Evolutionary conservation across 2,329 filamentous ascomycete genomes (phyloP).

Genomic region (Fusarium devonianum): DNA sequence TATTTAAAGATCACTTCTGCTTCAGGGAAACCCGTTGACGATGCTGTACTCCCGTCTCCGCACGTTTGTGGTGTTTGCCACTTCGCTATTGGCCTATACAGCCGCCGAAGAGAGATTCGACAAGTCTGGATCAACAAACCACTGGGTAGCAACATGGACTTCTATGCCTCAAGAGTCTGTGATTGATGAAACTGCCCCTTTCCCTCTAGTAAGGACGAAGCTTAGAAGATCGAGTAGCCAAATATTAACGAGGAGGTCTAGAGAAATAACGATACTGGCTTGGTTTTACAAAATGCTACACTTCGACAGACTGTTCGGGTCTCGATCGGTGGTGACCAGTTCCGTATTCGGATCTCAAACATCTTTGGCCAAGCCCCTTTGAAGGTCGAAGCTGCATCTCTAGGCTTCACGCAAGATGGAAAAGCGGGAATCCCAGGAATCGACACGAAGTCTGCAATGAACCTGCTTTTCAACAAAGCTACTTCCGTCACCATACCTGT

Average conservation of each 20-base stretch:
- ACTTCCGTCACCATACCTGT: conserved; percentile 7
- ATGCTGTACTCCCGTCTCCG: too few relatives aligned
- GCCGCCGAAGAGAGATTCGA: too few relatives aligned
- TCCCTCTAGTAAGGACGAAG: conserved; percentile 28
- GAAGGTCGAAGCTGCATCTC: conserved; percentile 16
- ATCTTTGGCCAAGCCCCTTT: conserved; percentile 21
- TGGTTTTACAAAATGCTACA: conserved; percentile 23
- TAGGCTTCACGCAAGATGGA: conserved; percentile 9
- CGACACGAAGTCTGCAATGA: conserved; percentile 4
- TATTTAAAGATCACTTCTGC: too few relatives aligned
- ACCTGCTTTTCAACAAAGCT: conserved; percentile 16
- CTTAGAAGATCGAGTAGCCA: background rate
- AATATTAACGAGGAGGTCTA: background rate
- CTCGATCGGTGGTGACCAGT: conserved; percentile 14
- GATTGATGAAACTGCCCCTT: conserved; percentile 16
- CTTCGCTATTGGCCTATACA: too few relatives aligned
- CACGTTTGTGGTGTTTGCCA: too few relatives aligned
- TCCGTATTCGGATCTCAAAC: conserved; percentile 27
- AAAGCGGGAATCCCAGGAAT: conserved; percentile 19
- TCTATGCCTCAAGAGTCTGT: conserved; percentile 29
- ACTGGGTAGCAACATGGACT: conserved; percentile 30
- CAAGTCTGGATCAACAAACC: too few relatives aligned
- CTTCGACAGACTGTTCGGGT: conserved; percentile 24
- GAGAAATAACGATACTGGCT: conserved; percentile 13
- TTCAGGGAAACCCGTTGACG: too few relatives aligned